These are phyloP conservation scores for Ceratobasidium theobromae DNA, from an alignment of 1,284 basidiomycete genomes.

Conservation along the genomic window DNA sequence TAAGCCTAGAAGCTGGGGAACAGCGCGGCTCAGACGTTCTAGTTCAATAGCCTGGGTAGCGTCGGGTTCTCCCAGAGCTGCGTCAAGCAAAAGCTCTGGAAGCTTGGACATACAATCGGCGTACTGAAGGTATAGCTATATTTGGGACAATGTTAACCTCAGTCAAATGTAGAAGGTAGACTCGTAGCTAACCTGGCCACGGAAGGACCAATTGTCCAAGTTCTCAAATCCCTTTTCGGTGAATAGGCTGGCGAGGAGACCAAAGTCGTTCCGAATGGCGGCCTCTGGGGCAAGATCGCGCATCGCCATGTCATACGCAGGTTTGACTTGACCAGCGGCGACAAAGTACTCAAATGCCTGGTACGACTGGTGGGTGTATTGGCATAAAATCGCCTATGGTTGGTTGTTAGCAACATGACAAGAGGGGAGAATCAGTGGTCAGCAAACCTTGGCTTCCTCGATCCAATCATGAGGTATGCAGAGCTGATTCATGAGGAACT, in stretches of 20 bases:
- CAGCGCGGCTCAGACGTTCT: conserved; percentile 57
- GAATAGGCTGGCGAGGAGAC: conserved; percentile 75
- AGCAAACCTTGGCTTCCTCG: conserved; percentile 75
- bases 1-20: conserved; percentile 68
- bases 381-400: conserved; percentile 64
- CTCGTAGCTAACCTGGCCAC: conserved; percentile 65
- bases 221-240: conserved; percentile 61
- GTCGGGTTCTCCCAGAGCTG: conserved; percentile 48
- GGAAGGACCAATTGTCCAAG: conserved; percentile 73
- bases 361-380: conserved; percentile 66
- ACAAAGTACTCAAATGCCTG: conserved; percentile 79
- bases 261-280: conserved; percentile 76
- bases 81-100: conserved; percentile 52
- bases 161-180: neutral
- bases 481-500: conserved; percentile 74
- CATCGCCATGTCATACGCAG: conserved; percentile 81
- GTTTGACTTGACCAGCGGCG: conserved; percentile 65
- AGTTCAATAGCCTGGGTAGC: conserved; percentile 55
- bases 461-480: conserved; percentile 86
- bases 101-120: conserved; percentile 62
- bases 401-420: conserved; percentile 4
- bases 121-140: conserved; percentile 69
- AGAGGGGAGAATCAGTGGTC: neutral
- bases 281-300: conserved; percentile 88
- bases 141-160: conserved; percentile 4